Conservation (phyloP, 495 filamentous ascomycete genomes). For the Penicillium paxilli region DNA sequence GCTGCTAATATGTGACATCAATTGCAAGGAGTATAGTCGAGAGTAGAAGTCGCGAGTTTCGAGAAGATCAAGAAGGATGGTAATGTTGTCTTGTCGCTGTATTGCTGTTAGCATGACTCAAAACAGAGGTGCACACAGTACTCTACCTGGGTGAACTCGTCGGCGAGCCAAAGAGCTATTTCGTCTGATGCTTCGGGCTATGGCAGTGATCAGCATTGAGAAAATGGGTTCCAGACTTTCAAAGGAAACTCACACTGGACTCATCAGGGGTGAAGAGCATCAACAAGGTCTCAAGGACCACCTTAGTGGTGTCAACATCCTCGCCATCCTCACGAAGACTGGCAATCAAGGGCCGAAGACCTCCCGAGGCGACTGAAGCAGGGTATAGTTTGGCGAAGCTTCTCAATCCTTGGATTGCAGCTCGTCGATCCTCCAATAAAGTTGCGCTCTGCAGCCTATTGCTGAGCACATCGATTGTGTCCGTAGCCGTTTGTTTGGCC, state of each 20-base stretch:
- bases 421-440: constrained; percentile 88
- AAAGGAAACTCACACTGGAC: constrained; percentile 55
- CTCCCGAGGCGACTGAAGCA: constrained; percentile 91
- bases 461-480: constrained; percentile 87
- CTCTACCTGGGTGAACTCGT: constrained; percentile 92
- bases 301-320: constrained; percentile 95
- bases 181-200: constrained; percentile 95
- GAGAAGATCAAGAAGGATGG: constrained; percentile 82
- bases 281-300: constrained; percentile 90
- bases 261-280: constrained; percentile 84
- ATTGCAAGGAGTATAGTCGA: constrained; percentile 86
- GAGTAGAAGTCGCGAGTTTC: constrained; percentile 90
- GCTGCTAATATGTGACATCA: constrained; percentile 82
- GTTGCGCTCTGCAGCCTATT: constrained; percentile 83
- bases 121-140: not conserved
- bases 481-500: constrained; percentile 91
- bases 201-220: constrained; percentile 25
- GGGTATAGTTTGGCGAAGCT: constrained; percentile 97
- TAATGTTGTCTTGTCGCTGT: constrained; percentile 94
- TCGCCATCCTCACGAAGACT: constrained; percentile 84
- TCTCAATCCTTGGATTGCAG: constrained; percentile 86
- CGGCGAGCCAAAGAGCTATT: constrained; percentile 93
- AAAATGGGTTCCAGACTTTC: not conserved
- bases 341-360: constrained; percentile 80
- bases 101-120: constrained; percentile 41